These are phyloP conservation scores for Chrysanthemum seticuspe DNA, from an alignment of 129 eudicot genomes.

Conservation along the genomic window DNA sequence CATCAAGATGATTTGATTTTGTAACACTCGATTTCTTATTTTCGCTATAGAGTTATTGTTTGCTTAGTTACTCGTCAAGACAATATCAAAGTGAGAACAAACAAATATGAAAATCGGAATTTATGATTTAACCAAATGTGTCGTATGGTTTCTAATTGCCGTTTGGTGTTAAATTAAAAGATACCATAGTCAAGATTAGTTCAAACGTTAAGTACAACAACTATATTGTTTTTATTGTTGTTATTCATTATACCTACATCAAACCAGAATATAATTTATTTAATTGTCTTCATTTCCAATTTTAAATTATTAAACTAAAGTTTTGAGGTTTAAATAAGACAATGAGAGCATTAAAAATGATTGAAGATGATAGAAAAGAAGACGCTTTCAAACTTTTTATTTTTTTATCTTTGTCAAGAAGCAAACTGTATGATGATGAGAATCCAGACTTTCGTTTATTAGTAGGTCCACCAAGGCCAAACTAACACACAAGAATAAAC, in stretches of 20 bases:
- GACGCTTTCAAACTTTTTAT: constrained; percentile 10
- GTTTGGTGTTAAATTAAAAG: neutral
- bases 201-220: no score
- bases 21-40: no score
- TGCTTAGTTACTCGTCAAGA: no score
- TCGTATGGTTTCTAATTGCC: neutral
- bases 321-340: neutral
- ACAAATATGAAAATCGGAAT: no score
- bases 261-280: neutral
- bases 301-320: neutral
- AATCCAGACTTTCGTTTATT: constrained; percentile 27
- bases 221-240: neutral
- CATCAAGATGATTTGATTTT: no score
- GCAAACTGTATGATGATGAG: constrained; percentile 25
- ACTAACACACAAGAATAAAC: neutral
- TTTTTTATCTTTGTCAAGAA: constrained; percentile 33
- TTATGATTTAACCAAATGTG: no score
- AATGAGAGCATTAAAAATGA: constrained; percentile 18
- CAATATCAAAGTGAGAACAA: no score
- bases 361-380: constrained; percentile 22
- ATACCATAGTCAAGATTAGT: no score
- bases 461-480: constrained; percentile 18
- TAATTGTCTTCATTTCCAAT: neutral
- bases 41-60: no score
- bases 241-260: neutral